phyloP scores from a whole-genome alignment of 1,139 yeast genomes.

The Suhomyces bribrorum region DNA sequence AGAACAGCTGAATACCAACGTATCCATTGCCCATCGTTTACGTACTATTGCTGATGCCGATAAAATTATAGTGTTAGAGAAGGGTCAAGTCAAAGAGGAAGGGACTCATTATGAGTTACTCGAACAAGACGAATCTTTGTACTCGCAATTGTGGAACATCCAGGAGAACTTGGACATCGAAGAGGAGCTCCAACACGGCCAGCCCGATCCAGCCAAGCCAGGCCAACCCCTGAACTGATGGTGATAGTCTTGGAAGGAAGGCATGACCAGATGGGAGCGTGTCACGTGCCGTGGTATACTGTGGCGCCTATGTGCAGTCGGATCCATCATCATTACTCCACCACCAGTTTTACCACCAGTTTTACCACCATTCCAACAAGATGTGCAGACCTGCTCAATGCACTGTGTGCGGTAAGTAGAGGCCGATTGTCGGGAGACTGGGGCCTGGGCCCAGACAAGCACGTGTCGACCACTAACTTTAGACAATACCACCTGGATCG shows the following conservation, averaged over 20 bases:
- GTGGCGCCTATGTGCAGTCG: too few relatives aligned
- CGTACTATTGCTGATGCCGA: slow-evolving; percentile 95
- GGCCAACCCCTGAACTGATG: too few relatives aligned
- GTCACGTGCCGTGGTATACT: too few relatives aligned
- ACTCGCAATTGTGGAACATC: slow-evolving; percentile 83
- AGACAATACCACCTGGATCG: slow-evolving; percentile 42
- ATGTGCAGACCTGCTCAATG: slow-evolving; percentile 20
- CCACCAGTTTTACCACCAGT: too few relatives aligned
- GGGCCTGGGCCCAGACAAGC: too few relatives aligned
- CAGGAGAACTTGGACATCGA: slow-evolving; percentile 76
- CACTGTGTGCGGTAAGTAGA: slow-evolving; percentile 17
- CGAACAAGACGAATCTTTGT: slow-evolving; percentile 55
- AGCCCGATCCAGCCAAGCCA: too few relatives aligned
- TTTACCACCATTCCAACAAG: neutral
- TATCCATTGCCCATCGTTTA: slow-evolving; percentile 90
- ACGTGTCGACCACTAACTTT: slow-evolving; percentile 6
- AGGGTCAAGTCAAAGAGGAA: slow-evolving; percentile 82
- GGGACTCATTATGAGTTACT: slow-evolving; percentile 75
- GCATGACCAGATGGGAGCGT: too few relatives aligned
- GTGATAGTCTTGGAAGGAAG: too few relatives aligned
- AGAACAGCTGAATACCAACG: slow-evolving; percentile 65
- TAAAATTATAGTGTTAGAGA: slow-evolving; percentile 81
- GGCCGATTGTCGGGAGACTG: neutral
- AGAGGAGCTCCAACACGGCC: slow-evolving; percentile 20
- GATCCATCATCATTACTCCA: too few relatives aligned